Evolutionary conservation across 257 asterid genomes (phyloP), one percentile per base, ranked within the genome.

Genomic region (Capsicum rhomboideum): DNA sequence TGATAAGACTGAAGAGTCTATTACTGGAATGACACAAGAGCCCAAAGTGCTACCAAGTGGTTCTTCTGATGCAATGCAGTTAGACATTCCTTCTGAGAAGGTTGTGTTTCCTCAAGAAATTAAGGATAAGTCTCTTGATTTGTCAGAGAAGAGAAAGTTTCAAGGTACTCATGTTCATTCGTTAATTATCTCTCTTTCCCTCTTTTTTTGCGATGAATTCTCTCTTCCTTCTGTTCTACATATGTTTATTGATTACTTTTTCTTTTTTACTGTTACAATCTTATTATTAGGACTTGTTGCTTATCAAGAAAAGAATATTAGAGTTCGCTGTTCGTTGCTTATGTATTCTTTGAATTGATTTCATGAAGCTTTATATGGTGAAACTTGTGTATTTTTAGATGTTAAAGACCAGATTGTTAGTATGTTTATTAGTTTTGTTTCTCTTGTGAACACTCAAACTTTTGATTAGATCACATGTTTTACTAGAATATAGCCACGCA

Each of bases 141-240:
- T 82, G 55, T 68, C 80, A 16, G 87, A 84, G 64, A 85, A 86
- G 86, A 86, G 89, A 67, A 85, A 87, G 84, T 56, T 85, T 55
- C 89, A 86, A 84, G 89, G 89, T 88, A 84, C 54, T 44, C 40
- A 2, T 40, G 58, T 50, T n/a, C 37, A 18, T 44, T 58, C 56
- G 37, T 28, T 50, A 71, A 6, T 68, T 29, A 4, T 68, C 52
- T 34, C 6, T 71, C 54, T 40, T 40, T 71, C 55, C 55, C 55
- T 71, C 20, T 0, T 6, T n/a, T 40, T 37, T 8, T 17, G 28
- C 28, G 28, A 21, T 71, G 40, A 69, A n/a, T 71, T 71, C 79
- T 79, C 18, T 31, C 29, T n/a, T 53, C 29, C 2, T 37, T 8
- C n/a, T 17, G 10, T 26, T 79, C 64, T 31, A 34, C 52, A 68